A percentile compares a stretch with the other conserved stretches of the same genome.
These are phyloP conservation scores for Volvox carteri DNA, from an alignment of 163 green algal species.

Conservation along the genomic window DNA sequence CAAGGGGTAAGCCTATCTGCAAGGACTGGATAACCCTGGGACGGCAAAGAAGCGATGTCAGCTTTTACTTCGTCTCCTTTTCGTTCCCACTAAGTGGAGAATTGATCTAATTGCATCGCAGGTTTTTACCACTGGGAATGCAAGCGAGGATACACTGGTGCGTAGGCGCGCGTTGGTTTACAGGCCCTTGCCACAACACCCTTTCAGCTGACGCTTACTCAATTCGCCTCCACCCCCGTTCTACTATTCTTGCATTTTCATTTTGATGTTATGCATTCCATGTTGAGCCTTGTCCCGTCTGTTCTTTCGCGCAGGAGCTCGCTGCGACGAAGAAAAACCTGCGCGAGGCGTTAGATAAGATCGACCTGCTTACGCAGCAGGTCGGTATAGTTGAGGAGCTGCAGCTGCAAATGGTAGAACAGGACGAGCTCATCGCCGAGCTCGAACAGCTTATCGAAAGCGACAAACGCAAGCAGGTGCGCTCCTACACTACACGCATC, in stretches of 20 bases:
- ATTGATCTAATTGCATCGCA: background rate
- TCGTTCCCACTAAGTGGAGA: too few relatives aligned
- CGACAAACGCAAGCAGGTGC: constrained; percentile 53
- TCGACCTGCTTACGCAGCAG: constrained; percentile 53
- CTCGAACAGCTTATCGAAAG: constrained; percentile 53
- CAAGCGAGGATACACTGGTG: constrained; percentile 31
- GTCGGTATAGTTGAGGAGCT: constrained; percentile 60
- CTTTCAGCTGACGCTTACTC: too few relatives aligned
- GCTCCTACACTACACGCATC: too few relatives aligned
- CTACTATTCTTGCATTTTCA: too few relatives aligned
- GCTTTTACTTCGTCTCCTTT: too few relatives aligned
- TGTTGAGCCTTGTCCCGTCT: too few relatives aligned
- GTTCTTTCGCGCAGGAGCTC: constrained; percentile 49
- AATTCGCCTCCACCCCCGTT: too few relatives aligned
- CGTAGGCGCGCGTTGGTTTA: too few relatives aligned
- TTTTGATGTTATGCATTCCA: too few relatives aligned
- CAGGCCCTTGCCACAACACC: too few relatives aligned
- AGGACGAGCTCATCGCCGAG: constrained; percentile 55
- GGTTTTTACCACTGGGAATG: background rate
- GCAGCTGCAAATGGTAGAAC: constrained; percentile 53
- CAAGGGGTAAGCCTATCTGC: background rate
- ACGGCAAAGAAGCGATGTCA: too few relatives aligned
- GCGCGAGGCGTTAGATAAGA: constrained; percentile 40
- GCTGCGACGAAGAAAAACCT: constrained; percentile 44
- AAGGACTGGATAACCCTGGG: background rate